Percentiles rank a stretch among this genome's conserved stretches.
These are phyloP conservation scores for Populus hybrid DNA, from an alignment of 441 rosid species.

Conservation along the genomic window DNA sequence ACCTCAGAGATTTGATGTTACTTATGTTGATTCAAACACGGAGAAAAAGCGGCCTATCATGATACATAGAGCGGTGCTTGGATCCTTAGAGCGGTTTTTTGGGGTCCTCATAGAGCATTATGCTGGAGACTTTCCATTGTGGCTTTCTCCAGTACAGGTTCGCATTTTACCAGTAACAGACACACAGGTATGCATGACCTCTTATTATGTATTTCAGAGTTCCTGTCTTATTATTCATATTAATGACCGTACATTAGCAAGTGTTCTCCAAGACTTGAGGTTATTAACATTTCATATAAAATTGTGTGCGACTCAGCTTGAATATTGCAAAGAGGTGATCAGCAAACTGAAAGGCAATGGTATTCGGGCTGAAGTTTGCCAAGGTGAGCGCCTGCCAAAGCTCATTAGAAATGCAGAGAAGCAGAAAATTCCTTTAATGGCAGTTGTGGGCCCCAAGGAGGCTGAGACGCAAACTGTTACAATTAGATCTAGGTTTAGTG, in stretches of 20 bases:
- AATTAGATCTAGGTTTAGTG: slow-evolving; percentile 73
- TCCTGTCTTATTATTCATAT: not conserved
- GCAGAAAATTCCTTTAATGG: slow-evolving; percentile 89
- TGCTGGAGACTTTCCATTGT: slow-evolving; percentile 90
- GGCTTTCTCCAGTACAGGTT: slow-evolving; percentile 92
- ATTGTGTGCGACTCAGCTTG: slow-evolving; percentile 39
- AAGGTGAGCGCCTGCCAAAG: slow-evolving; percentile 87
- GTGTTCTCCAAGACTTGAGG: not conserved
- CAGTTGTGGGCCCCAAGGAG: slow-evolving; percentile 88
- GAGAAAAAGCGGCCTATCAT: slow-evolving; percentile 86
- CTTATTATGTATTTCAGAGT: slow-evolving; percentile 3
- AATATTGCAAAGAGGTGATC: slow-evolving; percentile 60
- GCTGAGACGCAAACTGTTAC: slow-evolving; percentile 67
- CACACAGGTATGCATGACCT: slow-evolving; percentile 49
- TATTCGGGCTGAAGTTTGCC: slow-evolving; percentile 71
- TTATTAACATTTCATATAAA: not conserved
- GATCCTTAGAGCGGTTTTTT: slow-evolving; percentile 85
- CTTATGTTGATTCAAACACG: slow-evolving; percentile 71
- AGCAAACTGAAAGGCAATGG: slow-evolving; percentile 53
- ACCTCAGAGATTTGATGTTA: slow-evolving; percentile 80
- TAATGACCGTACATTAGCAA: not conserved
- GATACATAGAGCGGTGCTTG: slow-evolving; percentile 97
- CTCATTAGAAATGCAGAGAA: slow-evolving; percentile 90
- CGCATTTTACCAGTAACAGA: slow-evolving; percentile 86
- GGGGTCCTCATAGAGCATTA: slow-evolving; percentile 93